Evolutionary conservation across 202 grass and related monocot genomes (phyloP).

Genomic region (Miscanthus sacchariflorus): DNA sequence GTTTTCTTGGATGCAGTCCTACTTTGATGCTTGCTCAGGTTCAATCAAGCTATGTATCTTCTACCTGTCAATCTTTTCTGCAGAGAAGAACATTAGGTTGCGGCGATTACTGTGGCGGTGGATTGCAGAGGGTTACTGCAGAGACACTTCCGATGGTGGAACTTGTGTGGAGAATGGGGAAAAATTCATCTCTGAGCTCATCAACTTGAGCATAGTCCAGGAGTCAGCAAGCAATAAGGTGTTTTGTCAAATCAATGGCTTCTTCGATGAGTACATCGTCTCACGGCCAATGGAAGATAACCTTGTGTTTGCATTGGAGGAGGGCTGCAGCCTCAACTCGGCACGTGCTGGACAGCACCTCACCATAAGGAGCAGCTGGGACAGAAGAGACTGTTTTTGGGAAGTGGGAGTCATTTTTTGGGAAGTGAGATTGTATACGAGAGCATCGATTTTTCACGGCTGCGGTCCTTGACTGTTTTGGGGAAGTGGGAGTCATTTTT

Average conservation of each 20-base stretch:
- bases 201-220: not conserved
- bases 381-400: not conserved
- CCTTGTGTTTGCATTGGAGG: not conserved
- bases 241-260: not conserved
- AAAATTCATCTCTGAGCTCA: not conserved
- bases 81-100: not conserved
- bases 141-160: not conserved
- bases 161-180: not conserved
- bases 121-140: not conserved
- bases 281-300: not conserved
- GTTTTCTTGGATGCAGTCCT: not conserved
- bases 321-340: not conserved
- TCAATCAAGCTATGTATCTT: not conserved
- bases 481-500: not conserved
- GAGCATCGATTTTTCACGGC: no score
- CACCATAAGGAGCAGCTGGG: not conserved
- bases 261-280: not conserved
- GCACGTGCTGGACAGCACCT: not conserved
- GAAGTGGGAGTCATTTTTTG: no score
- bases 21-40: slow-evolving; percentile 5
- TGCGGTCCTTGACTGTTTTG: no score
- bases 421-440: no score
- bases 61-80: not conserved
- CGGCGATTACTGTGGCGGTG: not conserved
- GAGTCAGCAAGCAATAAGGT: not conserved